Conservation (phyloP, 768 basidiomycete species). For the Pisolithus albus region DNA sequence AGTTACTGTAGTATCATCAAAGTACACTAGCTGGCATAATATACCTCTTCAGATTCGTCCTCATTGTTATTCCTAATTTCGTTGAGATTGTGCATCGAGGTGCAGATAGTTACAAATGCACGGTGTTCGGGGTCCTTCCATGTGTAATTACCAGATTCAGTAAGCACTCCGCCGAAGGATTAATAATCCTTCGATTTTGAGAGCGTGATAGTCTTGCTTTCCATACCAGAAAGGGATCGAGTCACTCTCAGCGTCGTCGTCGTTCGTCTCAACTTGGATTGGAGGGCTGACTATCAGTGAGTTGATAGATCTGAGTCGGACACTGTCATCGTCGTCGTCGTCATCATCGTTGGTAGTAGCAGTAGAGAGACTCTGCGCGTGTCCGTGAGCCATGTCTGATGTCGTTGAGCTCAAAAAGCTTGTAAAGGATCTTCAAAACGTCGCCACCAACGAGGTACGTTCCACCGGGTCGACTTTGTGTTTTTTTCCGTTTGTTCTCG, state of each 20-base stretch:
- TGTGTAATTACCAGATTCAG: no score
- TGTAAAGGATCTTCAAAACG: slow-evolving; percentile 70
- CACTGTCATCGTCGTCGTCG: background rate
- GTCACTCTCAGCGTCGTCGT: background rate
- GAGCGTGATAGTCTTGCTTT: no score
- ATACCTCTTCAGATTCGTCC: no score
- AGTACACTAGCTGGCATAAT: no score
- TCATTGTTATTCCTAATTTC: no score
- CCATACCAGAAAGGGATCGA: background rate
- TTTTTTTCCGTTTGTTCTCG: slow-evolving; percentile 30
- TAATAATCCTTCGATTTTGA: no score
- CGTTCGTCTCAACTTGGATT: background rate
- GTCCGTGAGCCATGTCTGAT: slow-evolving; percentile 25
- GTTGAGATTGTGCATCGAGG: no score
- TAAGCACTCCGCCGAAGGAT: no score
- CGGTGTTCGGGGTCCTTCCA: no score
- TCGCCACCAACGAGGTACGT: slow-evolving; percentile 52
- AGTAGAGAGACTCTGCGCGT: slow-evolving; percentile 16
- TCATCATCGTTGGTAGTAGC: background rate
- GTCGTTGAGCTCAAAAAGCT: slow-evolving; percentile 67
- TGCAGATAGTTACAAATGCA: no score
- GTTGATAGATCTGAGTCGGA: background rate
- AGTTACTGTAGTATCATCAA: no score
- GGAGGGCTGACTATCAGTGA: background rate
- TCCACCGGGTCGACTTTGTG: slow-evolving; percentile 22